Conservation (phyloP, 2,329 filamentous ascomycete genomes). For the Colletotrichum sp. region DNA sequence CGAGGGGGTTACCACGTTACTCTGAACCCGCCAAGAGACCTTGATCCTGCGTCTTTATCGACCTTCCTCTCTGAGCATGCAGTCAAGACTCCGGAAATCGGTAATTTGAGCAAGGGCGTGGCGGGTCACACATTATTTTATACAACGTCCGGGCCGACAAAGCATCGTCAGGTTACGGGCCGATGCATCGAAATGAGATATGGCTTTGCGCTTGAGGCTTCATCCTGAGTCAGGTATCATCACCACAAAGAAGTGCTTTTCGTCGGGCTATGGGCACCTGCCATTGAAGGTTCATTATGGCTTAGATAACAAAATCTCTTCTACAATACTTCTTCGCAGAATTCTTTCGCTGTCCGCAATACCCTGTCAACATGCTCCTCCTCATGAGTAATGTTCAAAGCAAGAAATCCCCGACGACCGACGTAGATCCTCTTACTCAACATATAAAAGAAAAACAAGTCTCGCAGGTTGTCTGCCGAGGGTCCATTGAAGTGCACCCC, state of each 20-base stretch:
- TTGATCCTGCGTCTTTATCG: slow-evolving; percentile 8
- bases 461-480: not conserved
- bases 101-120: not conserved
- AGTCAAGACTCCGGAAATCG: not conserved
- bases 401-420: slow-evolving; percentile 16
- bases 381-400: slow-evolving; percentile 15
- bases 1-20: not conserved
- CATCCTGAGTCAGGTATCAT: not conserved
- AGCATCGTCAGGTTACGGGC: not conserved
- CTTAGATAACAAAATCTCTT: not conserved
- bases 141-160: not conserved
- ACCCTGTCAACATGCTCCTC: slow-evolving; percentile 5
- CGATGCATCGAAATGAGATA: not conserved
- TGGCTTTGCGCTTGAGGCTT: not conserved
- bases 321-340: slow-evolving; percentile 4
- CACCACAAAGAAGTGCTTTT: rapidly evolving
- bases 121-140: not conserved
- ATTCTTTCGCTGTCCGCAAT: not conserved
- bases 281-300: not conserved
- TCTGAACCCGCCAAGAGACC: not conserved
- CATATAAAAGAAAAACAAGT: slow-evolving; percentile 18
- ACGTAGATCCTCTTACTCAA: slow-evolving; percentile 11
- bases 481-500: slow-evolving; percentile 12
- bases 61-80: slow-evolving; percentile 20
- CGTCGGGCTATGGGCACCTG: not conserved